Base-by-base conservation (phyloP, 2,329 filamentous ascomycete species). In the Verticillium zaregamsianum region DNA sequence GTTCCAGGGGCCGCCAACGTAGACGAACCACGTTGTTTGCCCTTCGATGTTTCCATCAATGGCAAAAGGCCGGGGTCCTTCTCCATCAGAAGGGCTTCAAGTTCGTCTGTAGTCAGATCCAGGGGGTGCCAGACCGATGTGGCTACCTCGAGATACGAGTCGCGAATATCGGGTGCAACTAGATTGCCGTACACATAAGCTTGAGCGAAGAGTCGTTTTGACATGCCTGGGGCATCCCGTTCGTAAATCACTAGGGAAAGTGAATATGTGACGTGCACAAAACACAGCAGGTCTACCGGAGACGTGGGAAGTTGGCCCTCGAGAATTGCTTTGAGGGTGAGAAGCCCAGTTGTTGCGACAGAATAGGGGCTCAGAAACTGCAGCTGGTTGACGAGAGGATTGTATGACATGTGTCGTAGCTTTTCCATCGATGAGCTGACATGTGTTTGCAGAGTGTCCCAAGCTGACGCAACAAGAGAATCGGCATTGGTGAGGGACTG, bases 201-300 rank as follows among this genome's bases (percentile, higher is more conserved):
- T 67, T 84, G 82, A 1, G 70, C 67, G 65, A 83, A 86, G 8
- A 85, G 70, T 17, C 74, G 69, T 17, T 68, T 71, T 28, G 74
- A 77, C 57, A 73, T 74, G 8, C 62, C 62, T 12, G 67, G 57
- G 5, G 77, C 71, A 33, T 78, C 75, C 58, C 77, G 73, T 66
- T 77, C 78, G 60, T 82, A 75, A 5, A 82, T 67, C 15, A 81
- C 73, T 11, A 83, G 65, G 4, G 79, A 82, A 40, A 85, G 75
- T 14, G 81, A 79, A 64, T 83, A 84, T 28, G 80, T 72, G 23
- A 85, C 64, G 61, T 86, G 82, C 35, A 84, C 68, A 63, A 85
- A 80, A 67, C 81, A 85, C 2, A 86, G 67, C 2, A 78, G 75
- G 32, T 81, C 75, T 32, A 80, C 66, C 4, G 82, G 73, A 1